Conservation (phyloP, 208 protist species). For the Leishmania arabica region DNA sequence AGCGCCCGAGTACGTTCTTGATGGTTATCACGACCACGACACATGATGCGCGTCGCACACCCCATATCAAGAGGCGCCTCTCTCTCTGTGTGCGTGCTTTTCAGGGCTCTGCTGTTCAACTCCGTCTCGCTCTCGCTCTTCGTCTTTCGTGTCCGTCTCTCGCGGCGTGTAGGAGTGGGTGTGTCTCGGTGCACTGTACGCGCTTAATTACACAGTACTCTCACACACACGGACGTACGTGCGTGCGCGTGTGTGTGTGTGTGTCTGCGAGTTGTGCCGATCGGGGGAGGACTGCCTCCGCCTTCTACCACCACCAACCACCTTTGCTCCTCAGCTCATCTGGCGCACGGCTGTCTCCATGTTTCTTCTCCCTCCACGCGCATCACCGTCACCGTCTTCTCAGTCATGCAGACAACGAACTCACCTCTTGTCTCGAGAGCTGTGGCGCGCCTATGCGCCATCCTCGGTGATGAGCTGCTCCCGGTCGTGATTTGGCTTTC, state of each 20-base stretch:
- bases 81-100: background rate
- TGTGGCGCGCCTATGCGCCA: background rate
- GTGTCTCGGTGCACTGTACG: background rate
- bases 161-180: background rate
- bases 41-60: background rate
- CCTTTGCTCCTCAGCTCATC: background rate
- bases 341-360: background rate
- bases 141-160: background rate
- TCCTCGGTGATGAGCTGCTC: conserved; percentile 29
- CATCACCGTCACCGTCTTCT: background rate
- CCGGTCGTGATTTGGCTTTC: conserved; percentile 23
- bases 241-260: background rate
- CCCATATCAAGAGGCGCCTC: background rate
- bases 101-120: background rate
- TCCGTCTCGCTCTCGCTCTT: background rate
- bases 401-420: background rate
- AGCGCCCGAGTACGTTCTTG: background rate
- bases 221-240: background rate
- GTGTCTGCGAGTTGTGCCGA: background rate
- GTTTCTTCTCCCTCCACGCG: background rate
- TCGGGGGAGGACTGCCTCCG: background rate
- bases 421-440: background rate
- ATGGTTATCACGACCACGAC: background rate
- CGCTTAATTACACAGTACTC: background rate
- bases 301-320: background rate